phyloP scores from a whole-genome alignment of 306 rosid genomes.

The Cicer judaicum region DNA sequence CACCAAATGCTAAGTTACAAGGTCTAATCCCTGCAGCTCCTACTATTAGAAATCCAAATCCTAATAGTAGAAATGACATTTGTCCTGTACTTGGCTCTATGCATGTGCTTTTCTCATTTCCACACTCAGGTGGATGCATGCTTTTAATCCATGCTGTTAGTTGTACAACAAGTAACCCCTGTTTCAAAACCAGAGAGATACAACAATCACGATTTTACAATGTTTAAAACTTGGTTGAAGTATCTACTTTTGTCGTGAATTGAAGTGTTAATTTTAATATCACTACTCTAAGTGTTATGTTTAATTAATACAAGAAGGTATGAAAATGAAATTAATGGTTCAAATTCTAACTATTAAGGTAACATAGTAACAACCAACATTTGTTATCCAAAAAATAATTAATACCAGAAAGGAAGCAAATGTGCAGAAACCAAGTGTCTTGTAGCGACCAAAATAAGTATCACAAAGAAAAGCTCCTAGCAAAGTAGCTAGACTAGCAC shows the following conservation, averaged over 20 bases:
- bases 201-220: background rate
- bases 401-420: slow-evolving; percentile 76
- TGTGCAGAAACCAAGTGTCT: slow-evolving; percentile 67
- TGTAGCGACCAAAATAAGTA: slow-evolving; percentile 84
- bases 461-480: slow-evolving; percentile 80
- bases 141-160: slow-evolving; percentile 74
- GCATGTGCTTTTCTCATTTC: slow-evolving; percentile 48
- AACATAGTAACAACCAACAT: no score
- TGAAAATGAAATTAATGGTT: no score
- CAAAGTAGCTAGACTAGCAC: slow-evolving; percentile 71
- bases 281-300: no score
- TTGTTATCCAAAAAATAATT: background rate
- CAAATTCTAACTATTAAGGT: no score
- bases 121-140: slow-evolving; percentile 77
- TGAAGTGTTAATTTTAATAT: no score
- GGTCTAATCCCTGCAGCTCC: slow-evolving; percentile 76
- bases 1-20: slow-evolving; percentile 92
- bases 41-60: slow-evolving; percentile 56
- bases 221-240: no score
- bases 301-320: no score
- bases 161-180: slow-evolving; percentile 79
- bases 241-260: no score
- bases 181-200: slow-evolving; percentile 12
- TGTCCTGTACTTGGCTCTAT: slow-evolving; percentile 67
- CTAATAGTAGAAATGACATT: slow-evolving; percentile 61